Base-by-base conservation (phyloP, 768 basidiomycete genomes). In the Lactifluus hygrophoroides region DNA sequence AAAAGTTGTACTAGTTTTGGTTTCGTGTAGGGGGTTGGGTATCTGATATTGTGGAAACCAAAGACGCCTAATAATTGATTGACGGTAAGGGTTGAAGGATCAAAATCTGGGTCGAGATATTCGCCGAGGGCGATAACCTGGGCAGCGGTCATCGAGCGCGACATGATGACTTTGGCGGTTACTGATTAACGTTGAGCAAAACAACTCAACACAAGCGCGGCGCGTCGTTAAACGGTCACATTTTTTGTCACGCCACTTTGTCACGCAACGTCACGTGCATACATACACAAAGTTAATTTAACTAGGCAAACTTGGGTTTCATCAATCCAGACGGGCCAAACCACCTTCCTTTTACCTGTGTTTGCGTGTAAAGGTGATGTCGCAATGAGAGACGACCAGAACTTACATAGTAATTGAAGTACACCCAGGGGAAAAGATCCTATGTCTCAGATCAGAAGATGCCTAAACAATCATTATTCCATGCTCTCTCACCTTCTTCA, bases 1-100 rank as follows among this genome's bases (percentile, higher is more conserved):
- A 92, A 93, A n/a, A 84, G 71, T 58, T 83, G 78, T 13, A 91
- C 79, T 19, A 93, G 79, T 67, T 84, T 89, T 3, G 84, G 74
- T 67, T 93, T 93, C 44, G 84, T 85, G 69, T 87, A 84, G 2
- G 85, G 85, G 7, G 82, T 77, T 8, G 88, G 86, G 70, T 84
- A 89, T 44, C 76, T 77, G 68, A 91, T 73, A 63, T 86, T 84
- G 71, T 93, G 90, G 67, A 82, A 86, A 42, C 82, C 80, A 56
- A 93, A 76, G 32, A 93, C 74, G 45, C 88, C 90, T 11, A 88
- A 77, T 5, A 93, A 76, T 66, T 92, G 88, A n/a, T 88, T 79
- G 27, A 92, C 81, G 0, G 90, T 93, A 54, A 93, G 79, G 2
- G 79, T 72, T 1, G 78, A 61, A 17, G 91, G 83, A 64, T 93